These are phyloP conservation scores for Akanthomyces dipterigenus DNA, from an alignment of 2,329 filamentous ascomycete species.

Conservation along the genomic window DNA sequence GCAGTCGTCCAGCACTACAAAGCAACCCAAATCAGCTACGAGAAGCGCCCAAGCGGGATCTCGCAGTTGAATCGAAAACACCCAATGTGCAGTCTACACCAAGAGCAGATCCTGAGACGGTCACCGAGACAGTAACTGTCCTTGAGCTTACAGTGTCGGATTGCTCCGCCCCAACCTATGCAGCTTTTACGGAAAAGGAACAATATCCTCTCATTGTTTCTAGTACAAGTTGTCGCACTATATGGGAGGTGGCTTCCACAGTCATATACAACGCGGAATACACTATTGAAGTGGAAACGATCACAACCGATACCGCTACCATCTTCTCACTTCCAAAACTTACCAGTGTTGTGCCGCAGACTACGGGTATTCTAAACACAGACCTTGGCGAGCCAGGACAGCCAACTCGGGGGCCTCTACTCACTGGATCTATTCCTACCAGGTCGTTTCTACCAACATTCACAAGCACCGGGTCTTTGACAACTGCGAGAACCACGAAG, in stretches of 20 bases:
- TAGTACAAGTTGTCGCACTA: neutral
- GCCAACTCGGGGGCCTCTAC: slow-evolving; percentile 10
- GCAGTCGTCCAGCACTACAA: neutral
- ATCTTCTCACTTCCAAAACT: neutral
- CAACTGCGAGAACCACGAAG: neutral
- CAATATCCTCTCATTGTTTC: neutral
- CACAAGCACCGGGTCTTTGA: slow-evolving; percentile 11
- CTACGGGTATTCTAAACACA: neutral
- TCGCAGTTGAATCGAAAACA: neutral
- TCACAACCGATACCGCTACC: neutral
- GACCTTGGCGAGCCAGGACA: slow-evolving; percentile 2
- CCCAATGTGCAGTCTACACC: too few relatives aligned
- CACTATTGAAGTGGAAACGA: neutral
- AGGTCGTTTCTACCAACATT: slow-evolving; percentile 22
- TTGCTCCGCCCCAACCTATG: neutral
- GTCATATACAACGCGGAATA: neutral
- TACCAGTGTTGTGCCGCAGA: slow-evolving; percentile 1
- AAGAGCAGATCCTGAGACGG: neutral
- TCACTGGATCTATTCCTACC: slow-evolving; percentile 25
- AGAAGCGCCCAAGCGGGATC: neutral
- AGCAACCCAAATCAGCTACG: neutral
- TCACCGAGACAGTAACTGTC: slow-evolving; percentile 1
- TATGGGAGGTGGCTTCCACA: neutral
- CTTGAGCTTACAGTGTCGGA: neutral
- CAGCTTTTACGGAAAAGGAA: neutral